Conservation (phyloP, 2,329 filamentous ascomycete species). For the Claviceps maximensis region DNA sequence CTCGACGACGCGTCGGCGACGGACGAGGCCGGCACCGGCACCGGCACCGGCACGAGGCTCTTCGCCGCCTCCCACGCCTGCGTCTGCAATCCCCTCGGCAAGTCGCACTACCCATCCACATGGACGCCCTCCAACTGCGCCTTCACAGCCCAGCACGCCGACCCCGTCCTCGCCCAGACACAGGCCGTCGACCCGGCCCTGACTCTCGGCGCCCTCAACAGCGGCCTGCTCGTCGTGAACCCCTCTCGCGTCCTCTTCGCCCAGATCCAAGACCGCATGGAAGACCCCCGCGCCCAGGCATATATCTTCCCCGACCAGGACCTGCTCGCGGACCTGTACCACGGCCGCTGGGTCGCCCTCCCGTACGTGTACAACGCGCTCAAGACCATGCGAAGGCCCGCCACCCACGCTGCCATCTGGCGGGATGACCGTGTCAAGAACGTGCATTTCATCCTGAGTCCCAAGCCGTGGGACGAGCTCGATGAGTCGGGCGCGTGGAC, state of each 20-base stretch:
- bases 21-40: background rate
- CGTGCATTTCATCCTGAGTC: conserved; percentile 46
- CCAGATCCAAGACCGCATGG: conserved; percentile 38
- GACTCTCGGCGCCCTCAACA: conserved; percentile 31
- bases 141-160: conserved; percentile 39
- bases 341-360: conserved; percentile 41
- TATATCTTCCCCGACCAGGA: conserved; percentile 49
- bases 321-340: conserved; percentile 42
- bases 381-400: conserved; percentile 42
- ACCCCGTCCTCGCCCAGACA: conserved; percentile 33
- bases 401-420: conserved; percentile 44
- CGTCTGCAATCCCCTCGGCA: conserved; percentile 70
- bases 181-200: conserved; percentile 29
- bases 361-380: conserved; percentile 51
- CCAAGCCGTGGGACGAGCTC: conserved; percentile 48
- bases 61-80: conserved; percentile 79
- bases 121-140: conserved; percentile 50
- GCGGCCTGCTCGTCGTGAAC: conserved; percentile 43
- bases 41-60: conserved; percentile 21
- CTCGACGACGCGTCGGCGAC: conserved; percentile 51
- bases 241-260: conserved; percentile 34
- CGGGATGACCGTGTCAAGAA: conserved; percentile 45
- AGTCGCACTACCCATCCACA: conserved; percentile 62
- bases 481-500: conserved; percentile 29
- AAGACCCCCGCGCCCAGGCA: conserved; percentile 29